These are phyloP conservation scores for Roridomyces roridus DNA, from an alignment of 768 basidiomycete species.

Conservation along the genomic window DNA sequence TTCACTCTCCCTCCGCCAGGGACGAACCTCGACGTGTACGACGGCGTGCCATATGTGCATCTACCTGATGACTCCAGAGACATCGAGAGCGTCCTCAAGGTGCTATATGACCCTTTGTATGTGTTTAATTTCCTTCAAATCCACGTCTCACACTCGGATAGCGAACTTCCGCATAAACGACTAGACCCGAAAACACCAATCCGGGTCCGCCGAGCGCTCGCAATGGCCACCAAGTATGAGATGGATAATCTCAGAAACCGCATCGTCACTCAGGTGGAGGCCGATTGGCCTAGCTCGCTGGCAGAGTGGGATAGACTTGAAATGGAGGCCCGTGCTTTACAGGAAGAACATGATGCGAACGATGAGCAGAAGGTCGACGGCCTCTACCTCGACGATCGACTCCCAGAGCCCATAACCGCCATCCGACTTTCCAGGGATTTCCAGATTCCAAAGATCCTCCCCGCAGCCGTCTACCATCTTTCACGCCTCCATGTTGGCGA, in stretches of 20 bases:
- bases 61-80: slow-evolving; percentile 22
- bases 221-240: slow-evolving; percentile 42
- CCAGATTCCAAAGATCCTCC: slow-evolving; percentile 32
- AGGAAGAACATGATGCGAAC: not conserved
- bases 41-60: slow-evolving; percentile 21
- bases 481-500: slow-evolving; percentile 21
- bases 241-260: slow-evolving; percentile 37
- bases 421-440: slow-evolving; percentile 32
- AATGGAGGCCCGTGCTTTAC: slow-evolving; percentile 8
- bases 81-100: slow-evolving; percentile 17
- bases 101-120: slow-evolving; percentile 20
- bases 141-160: not conserved
- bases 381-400: slow-evolving; percentile 12
- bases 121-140: not conserved
- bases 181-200: slow-evolving; percentile 36
- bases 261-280: slow-evolving; percentile 36
- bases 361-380: slow-evolving; percentile 4
- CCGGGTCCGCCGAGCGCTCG: slow-evolving; percentile 35
- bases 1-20: slow-evolving; percentile 15
- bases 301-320: slow-evolving; percentile 30
- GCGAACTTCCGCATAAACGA: slow-evolving; percentile 21
- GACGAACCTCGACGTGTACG: slow-evolving; percentile 14
- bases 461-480: slow-evolving; percentile 37
- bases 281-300: slow-evolving; percentile 39
- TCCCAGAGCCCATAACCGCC: slow-evolving; percentile 31